Percentiles rank a stretch among this genome's conserved stretches.
Conservation (phyloP, 1,284 basidiomycete genomes). For the Boletellus dicymbophilus region DNA sequence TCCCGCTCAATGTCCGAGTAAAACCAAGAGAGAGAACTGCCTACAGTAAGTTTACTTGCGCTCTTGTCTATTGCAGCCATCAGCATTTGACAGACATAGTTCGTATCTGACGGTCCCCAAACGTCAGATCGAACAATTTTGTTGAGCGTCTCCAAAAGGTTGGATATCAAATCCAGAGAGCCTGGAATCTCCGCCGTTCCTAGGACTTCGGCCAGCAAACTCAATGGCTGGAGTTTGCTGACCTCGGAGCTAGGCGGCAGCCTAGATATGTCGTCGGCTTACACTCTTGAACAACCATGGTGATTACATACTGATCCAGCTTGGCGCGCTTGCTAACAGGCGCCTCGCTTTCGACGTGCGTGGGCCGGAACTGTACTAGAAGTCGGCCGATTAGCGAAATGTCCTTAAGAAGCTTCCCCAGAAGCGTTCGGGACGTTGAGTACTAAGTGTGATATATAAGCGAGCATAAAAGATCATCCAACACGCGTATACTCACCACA, state of each 20-base stretch:
- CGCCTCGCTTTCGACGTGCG: conserved; percentile 39
- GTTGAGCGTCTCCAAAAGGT: conserved; percentile 75
- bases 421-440: conserved; percentile 48
- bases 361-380: conserved; percentile 55
- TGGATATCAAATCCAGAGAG: conserved; percentile 71
- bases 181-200: conserved; percentile 64
- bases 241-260: conserved; percentile 24
- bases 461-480: not conserved
- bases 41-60: conserved; percentile 61
- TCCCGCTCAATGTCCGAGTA: conserved; percentile 7
- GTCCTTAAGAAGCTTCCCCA: conserved; percentile 50
- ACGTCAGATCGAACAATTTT: conserved; percentile 54
- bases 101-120: conserved; percentile 58
- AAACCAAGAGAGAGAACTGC: conserved; percentile 13
- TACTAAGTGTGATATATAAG: conserved; percentile 39
- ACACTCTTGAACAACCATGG: not conserved
- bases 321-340: conserved; percentile 66
- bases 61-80: conserved; percentile 80
- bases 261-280: conserved; percentile 14
- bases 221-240: conserved; percentile 48
- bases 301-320: conserved; percentile 51
- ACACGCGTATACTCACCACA: conserved; percentile 40
- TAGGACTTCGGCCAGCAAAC: conserved; percentile 73
- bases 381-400: conserved; percentile 58
- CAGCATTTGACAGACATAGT: conserved; percentile 85